A percentile compares a stretch with the other conserved stretches of the same genome.
Evolutionary conservation across 768 basidiomycete genomes (phyloP).

Genomic region (Leucocoprinus sp.): DNA sequence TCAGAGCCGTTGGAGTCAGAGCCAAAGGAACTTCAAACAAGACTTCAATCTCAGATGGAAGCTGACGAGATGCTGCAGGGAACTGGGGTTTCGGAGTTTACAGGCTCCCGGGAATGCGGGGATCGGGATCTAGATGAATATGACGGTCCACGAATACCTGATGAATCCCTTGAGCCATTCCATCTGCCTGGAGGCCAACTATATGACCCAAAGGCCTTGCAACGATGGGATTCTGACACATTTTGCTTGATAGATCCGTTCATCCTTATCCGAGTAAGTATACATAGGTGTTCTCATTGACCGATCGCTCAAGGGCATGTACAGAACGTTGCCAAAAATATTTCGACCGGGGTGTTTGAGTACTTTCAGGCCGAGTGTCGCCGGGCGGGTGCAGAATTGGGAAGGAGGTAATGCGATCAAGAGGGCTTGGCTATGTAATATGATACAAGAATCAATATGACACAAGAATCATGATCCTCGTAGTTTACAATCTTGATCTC

Average conservation of each 20-base stretch:
- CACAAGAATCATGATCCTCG: background rate
- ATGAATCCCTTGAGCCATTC: background rate
- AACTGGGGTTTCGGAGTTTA: no score
- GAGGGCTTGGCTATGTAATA: constrained; percentile 10
- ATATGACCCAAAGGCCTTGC: background rate
- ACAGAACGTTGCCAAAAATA: constrained; percentile 6
- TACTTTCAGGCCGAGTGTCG: constrained; percentile 5
- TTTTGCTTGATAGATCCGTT: constrained; percentile 32
- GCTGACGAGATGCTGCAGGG: no score
- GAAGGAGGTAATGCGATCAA: constrained; percentile 5
- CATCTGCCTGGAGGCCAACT: background rate
- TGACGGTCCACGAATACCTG: no score
- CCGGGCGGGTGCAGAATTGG: constrained; percentile 2
- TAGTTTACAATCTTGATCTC: constrained; percentile 6
- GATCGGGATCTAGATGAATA: no score
- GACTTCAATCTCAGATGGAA: no score
- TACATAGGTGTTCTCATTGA: background rate
- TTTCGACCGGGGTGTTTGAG: constrained; percentile 4
- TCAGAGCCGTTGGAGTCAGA: background rate
- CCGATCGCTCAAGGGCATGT: background rate
- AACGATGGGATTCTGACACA: constrained; percentile 5
- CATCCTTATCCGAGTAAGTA: constrained; percentile 27
- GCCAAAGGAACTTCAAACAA: background rate
- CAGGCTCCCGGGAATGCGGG: no score
- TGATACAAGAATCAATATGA: constrained; percentile 5